These are phyloP conservation scores for Quercus rubra DNA, from an alignment of 306 rosid genomes.

Conservation along the genomic window DNA sequence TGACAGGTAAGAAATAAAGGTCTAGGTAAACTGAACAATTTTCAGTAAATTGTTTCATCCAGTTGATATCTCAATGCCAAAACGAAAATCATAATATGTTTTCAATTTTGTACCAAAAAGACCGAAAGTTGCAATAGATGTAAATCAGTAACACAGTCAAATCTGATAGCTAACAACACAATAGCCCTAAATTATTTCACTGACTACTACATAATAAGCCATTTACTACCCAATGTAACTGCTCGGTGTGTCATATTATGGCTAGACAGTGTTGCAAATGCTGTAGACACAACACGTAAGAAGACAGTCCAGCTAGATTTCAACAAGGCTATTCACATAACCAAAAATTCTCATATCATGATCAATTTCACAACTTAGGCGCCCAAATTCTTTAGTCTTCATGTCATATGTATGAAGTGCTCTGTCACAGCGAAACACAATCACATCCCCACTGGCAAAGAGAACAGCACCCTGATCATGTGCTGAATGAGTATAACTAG, in stretches of 20 bases:
- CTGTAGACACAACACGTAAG: background rate
- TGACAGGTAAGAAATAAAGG: background rate
- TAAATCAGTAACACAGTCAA: background rate
- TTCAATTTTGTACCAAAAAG: background rate
- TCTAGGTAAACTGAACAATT: background rate
- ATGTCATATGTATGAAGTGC: conserved; percentile 6
- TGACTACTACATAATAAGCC: background rate
- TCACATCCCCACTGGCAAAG: conserved; percentile 20
- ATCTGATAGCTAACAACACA: background rate
- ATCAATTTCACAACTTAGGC: conserved; percentile 1
- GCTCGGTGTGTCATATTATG: background rate
- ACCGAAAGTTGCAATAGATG: background rate
- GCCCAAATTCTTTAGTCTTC: conserved; percentile 9
- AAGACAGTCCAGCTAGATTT: conserved; percentile 19
- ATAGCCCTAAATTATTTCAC: background rate
- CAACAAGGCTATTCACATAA: conserved; percentile 41
- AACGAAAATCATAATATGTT: background rate
- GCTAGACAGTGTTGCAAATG: background rate
- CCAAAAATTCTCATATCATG: background rate
- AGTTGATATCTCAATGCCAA: background rate
- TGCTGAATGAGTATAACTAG: background rate
- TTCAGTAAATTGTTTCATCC: background rate
- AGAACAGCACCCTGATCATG: background rate
- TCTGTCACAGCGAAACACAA: background rate
- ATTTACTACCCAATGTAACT: background rate